Conservation (phyloP, 108 stramenopile species). For the Schizochytrium sp. region DNA sequence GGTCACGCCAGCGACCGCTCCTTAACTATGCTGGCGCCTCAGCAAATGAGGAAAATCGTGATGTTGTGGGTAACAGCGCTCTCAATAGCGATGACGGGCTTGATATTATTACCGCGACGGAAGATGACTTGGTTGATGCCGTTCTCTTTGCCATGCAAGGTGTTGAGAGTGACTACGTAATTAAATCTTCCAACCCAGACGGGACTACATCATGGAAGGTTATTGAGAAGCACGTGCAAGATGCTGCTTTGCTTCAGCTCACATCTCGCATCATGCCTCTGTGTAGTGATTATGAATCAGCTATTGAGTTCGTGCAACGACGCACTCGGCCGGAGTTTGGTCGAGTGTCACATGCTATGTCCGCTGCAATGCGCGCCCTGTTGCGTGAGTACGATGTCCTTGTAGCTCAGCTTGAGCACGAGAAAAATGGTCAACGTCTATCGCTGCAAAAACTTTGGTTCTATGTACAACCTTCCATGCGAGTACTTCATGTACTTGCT, state of each 20-base stretch:
- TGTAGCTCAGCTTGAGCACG: slow-evolving; percentile 72
- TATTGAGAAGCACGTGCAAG: background rate
- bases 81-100: background rate
- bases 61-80: background rate
- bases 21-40: background rate
- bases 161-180: slow-evolving; percentile 42
- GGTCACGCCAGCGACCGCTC: slow-evolving; percentile 54
- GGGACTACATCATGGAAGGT: slow-evolving; percentile 4
- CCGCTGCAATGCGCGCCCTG: slow-evolving; percentile 64
- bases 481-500: slow-evolving; percentile 64
- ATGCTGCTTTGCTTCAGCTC: background rate
- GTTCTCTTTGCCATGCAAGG: slow-evolving; percentile 42
- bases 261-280: slow-evolving; percentile 61
- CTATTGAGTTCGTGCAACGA: slow-evolving; percentile 60
- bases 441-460: slow-evolving; percentile 70
- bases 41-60: background rate
- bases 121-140: slow-evolving; percentile 29
- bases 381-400: slow-evolving; percentile 68
- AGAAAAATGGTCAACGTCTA: slow-evolving; percentile 14
- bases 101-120: background rate
- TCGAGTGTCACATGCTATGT: slow-evolving; percentile 67
- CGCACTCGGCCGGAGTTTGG: slow-evolving; percentile 68
- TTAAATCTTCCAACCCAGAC: background rate
- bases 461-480: slow-evolving; percentile 65
- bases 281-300: slow-evolving; percentile 43